These are phyloP conservation scores for Fragaria vesca DNA, from an alignment of 306 rosid genomes.

Conservation along the genomic window DNA sequence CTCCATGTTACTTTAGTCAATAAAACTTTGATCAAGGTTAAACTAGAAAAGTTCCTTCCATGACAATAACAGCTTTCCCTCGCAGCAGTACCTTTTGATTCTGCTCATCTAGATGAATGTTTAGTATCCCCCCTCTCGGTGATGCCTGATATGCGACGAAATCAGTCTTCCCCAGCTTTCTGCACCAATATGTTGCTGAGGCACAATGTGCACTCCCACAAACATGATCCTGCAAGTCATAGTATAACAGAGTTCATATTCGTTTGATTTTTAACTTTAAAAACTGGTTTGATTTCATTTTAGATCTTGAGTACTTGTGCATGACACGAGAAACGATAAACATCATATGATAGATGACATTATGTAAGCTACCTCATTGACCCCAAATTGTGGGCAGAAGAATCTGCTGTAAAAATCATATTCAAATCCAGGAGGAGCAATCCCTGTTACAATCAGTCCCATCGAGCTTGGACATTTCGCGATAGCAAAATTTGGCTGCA, in stretches of 20 bases:
- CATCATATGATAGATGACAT: neutral
- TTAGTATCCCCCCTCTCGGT: slow-evolving; percentile 59
- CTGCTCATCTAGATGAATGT: slow-evolving; percentile 53
- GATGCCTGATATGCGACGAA: slow-evolving; percentile 76
- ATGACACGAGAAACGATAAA: neutral
- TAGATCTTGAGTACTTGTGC: neutral
- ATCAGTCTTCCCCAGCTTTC: slow-evolving; percentile 60
- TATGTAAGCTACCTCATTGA: slow-evolving; percentile 53
- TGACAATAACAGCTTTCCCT: slow-evolving; percentile 65
- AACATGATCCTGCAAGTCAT: slow-evolving; percentile 51
- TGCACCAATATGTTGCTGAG: slow-evolving; percentile 62
- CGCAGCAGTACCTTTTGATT: slow-evolving; percentile 58
- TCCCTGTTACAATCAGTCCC: slow-evolving; percentile 58
- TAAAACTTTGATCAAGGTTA: slow-evolving; percentile 9
- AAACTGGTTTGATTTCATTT: no score
- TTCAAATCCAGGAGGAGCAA: slow-evolving; percentile 50
- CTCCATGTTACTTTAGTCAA: neutral
- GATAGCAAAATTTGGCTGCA: slow-evolving; percentile 53
- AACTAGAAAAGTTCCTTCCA: slow-evolving; percentile 62
- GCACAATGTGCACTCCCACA: slow-evolving; percentile 71
- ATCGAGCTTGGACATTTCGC: slow-evolving; percentile 44
- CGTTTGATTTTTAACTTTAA: no score
- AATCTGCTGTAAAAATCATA: slow-evolving; percentile 66
- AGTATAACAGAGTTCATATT: neutral
- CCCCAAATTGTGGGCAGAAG: slow-evolving; percentile 58